These are phyloP conservation scores for Alternaria atra DNA, from an alignment of 2,329 filamentous ascomycete species.

Conservation along the genomic window DNA sequence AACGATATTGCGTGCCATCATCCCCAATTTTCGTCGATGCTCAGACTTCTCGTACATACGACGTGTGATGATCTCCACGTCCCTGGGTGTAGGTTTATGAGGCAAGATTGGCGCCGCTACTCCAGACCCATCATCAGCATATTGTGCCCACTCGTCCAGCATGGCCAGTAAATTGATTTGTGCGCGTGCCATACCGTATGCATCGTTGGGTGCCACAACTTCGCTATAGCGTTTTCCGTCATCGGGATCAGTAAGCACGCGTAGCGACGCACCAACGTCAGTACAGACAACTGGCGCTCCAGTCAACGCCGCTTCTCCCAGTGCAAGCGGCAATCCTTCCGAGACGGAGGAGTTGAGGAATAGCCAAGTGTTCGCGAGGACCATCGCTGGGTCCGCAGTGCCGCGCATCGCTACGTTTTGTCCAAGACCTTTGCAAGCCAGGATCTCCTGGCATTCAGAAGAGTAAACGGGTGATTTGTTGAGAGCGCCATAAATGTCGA, in stretches of 20 bases:
- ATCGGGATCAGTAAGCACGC: slow-evolving; percentile 64
- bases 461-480: slow-evolving; percentile 70
- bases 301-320: slow-evolving; percentile 66
- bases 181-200: slow-evolving; percentile 66
- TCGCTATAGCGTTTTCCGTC: slow-evolving; percentile 63
- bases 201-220: slow-evolving; percentile 71
- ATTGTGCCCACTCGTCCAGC: slow-evolving; percentile 68
- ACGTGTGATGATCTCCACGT: slow-evolving; percentile 63
- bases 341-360: slow-evolving; percentile 66
- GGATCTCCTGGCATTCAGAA: slow-evolving; percentile 66
- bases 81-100: slow-evolving; percentile 59
- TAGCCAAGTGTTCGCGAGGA: slow-evolving; percentile 54
- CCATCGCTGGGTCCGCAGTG: slow-evolving; percentile 62
- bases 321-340: slow-evolving; percentile 64
- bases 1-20: slow-evolving; percentile 67
- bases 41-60: slow-evolving; percentile 69
- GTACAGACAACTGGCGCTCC: slow-evolving; percentile 66
- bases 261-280: slow-evolving; percentile 64
- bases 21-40: slow-evolving; percentile 65
- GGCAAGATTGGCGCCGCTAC: slow-evolving; percentile 55
- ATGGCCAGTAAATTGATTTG: slow-evolving; percentile 70
- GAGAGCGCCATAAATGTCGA: slow-evolving; percentile 70
- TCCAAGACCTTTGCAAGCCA: slow-evolving; percentile 64
- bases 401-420: slow-evolving; percentile 63
- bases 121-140: slow-evolving; percentile 61